Conservation (phyloP, 2,329 filamentous ascomycete species). For the Neonectria faginata region DNA sequence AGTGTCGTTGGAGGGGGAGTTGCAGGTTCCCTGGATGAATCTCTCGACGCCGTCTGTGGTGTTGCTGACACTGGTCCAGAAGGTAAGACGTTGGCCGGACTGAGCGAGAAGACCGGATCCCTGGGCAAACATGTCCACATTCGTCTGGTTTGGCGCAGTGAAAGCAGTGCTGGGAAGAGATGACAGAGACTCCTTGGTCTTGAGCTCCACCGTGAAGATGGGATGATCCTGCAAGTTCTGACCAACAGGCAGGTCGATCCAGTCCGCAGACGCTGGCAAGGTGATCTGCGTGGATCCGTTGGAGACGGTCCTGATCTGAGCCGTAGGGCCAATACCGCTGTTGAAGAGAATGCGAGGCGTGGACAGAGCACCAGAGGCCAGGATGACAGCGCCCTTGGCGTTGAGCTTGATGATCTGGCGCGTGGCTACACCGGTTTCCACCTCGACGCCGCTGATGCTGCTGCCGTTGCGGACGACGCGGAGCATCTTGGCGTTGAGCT, state of each 20-base stretch:
- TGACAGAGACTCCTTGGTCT: slow-evolving; percentile 58
- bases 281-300: slow-evolving; percentile 61
- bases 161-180: slow-evolving; percentile 44
- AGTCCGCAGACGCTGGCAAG: slow-evolving; percentile 62
- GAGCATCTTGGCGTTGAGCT: slow-evolving; percentile 74
- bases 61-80: slow-evolving; percentile 59
- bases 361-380: slow-evolving; percentile 77
- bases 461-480: slow-evolving; percentile 73
- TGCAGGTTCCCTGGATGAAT: slow-evolving; percentile 60
- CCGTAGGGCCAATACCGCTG: slow-evolving; percentile 71
- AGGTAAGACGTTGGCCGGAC: slow-evolving; percentile 59
- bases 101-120: slow-evolving; percentile 57
- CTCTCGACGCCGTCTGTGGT: slow-evolving; percentile 52
- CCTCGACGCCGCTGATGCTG: slow-evolving; percentile 74
- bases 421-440: slow-evolving; percentile 68
- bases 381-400: slow-evolving; percentile 62
- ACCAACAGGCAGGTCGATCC: slow-evolving; percentile 70
- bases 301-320: slow-evolving; percentile 67
- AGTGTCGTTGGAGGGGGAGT: slow-evolving; percentile 54
- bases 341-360: slow-evolving; percentile 73
- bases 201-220: slow-evolving; percentile 51
- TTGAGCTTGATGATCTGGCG: slow-evolving; percentile 44
- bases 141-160: slow-evolving; percentile 44
- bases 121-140: slow-evolving; percentile 50
- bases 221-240: slow-evolving; percentile 69